phyloP scores from a whole-genome alignment of 805 yeast species.

The Allodekkera sacchari region DNA sequence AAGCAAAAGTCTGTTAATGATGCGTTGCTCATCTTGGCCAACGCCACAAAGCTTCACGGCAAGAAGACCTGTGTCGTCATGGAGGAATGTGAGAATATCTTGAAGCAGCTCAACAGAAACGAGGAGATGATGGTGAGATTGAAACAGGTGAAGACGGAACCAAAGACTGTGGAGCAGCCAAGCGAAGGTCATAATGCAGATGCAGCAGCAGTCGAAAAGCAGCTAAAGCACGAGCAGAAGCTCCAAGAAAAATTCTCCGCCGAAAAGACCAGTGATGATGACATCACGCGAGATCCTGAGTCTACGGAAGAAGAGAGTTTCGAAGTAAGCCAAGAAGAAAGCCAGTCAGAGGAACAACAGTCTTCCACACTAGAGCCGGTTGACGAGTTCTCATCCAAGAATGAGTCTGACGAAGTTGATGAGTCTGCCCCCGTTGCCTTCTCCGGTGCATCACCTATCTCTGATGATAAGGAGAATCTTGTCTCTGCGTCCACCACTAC shows the following conservation, averaged over 20 bases:
- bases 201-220: neutral
- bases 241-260: neutral
- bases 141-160: slow-evolving; percentile 3
- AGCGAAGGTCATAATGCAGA: neutral
- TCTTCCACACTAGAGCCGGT: too few species aligned
- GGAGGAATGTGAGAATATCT: slow-evolving; percentile 37
- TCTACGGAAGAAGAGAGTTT: too few species aligned
- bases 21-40: slow-evolving; percentile 35
- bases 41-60: slow-evolving; percentile 39
- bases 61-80: slow-evolving; percentile 36
- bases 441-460: too few species aligned
- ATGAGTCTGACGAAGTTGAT: too few species aligned
- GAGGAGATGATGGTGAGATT: slow-evolving; percentile 15
- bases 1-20: slow-evolving; percentile 37
- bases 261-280: neutral
- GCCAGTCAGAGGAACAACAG: too few species aligned
- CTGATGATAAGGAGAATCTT: too few species aligned
- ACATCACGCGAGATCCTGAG: neutral
- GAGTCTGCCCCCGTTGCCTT: too few species aligned
- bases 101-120: slow-evolving; percentile 25
- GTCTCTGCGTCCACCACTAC: too few species aligned
- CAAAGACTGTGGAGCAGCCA: neutral
- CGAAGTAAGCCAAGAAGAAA: too few species aligned
- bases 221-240: too few species aligned
- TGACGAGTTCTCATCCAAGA: too few species aligned